These are phyloP conservation scores for Hypoxylon sp. DNA, from an alignment of 2,329 filamentous ascomycete genomes.

Conservation along the genomic window DNA sequence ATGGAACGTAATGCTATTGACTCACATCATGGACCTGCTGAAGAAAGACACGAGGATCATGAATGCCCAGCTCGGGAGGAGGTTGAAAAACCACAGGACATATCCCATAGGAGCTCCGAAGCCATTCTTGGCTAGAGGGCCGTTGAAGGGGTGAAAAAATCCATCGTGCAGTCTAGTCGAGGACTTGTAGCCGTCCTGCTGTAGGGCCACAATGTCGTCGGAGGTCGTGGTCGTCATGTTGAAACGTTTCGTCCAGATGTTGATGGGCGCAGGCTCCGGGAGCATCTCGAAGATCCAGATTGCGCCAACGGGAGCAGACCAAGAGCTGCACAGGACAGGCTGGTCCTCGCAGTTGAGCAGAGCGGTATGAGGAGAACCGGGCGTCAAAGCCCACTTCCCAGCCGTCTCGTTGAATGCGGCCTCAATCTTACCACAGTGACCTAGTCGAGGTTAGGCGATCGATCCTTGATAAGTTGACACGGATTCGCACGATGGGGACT, in stretches of 20 bases:
- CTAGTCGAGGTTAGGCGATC: conserved; percentile 48
- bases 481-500: background rate
- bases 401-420: conserved; percentile 72
- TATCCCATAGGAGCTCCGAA: conserved; percentile 72
- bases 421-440: conserved; percentile 70
- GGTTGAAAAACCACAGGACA: conserved; percentile 69
- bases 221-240: conserved; percentile 74
- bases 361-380: conserved; percentile 71
- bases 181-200: conserved; percentile 58
- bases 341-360: conserved; percentile 78
- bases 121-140: conserved; percentile 67
- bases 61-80: conserved; percentile 77
- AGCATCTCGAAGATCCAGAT: conserved; percentile 74
- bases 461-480: conserved; percentile 3
- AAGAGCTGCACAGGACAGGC: conserved; percentile 76
- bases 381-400: conserved; percentile 65
- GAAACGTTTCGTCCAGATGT: conserved; percentile 70
- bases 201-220: conserved; percentile 68
- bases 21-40: conserved; percentile 80
- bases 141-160: conserved; percentile 79
- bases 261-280: conserved; percentile 68
- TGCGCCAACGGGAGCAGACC: conserved; percentile 70
- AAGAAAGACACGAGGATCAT: conserved; percentile 79
- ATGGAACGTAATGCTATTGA: conserved; percentile 31
- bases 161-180: conserved; percentile 62